Evolutionary conservation across 2,329 filamentous ascomycete genomes (phyloP), one percentile per base, ranked within the genome.

Genomic region (Paracorniculantispora psalliotae): DNA sequence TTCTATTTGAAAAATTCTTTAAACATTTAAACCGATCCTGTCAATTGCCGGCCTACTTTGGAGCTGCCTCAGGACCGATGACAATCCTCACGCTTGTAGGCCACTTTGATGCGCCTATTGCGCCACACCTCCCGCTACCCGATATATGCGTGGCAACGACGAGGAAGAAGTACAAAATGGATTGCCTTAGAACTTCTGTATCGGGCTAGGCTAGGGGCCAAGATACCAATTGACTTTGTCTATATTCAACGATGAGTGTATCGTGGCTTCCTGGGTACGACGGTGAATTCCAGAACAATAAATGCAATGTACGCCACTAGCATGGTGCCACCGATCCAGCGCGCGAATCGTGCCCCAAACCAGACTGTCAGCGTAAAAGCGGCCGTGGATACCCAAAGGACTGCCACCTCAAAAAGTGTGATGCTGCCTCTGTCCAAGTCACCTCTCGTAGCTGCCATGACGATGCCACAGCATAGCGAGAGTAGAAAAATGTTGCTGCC

Each of bases 401-500:
- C 60, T 1, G 56, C 59, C 4, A 67, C 19, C 41, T 66, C 65
- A 3, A 54, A 28, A 3, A 59, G n/a, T 17, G 33, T 55, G 6
- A 65, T 57, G 4, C 50, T 55, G 2, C 61, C 62, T 3, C 55
- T 26, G 2, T 63, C 57, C n/a, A 65, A 44, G 0, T 57, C 41
- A 1, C 62, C 62, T 0, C 53, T 49, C 3, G 55, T 55, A n/a
- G 57, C 59, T 5, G 63, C n/a, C 61, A 67, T 63, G 26, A 73
- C 60, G 15, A 78, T 68, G 1, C 77, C 80, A 17, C 76, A 67
- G 63, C 80, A 83, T 4, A 83, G 68, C 1, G 78, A 76, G 17
- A 82, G 68, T 33, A 83, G 68, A 64, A 83, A 84, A 35, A 83
- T 79, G 60, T 83, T 83, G 62, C 79, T 81, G 4, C 79, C 80